These are phyloP conservation scores for Capsicum baccatum DNA, from an alignment of 257 asterid species.

Conservation along the genomic window DNA sequence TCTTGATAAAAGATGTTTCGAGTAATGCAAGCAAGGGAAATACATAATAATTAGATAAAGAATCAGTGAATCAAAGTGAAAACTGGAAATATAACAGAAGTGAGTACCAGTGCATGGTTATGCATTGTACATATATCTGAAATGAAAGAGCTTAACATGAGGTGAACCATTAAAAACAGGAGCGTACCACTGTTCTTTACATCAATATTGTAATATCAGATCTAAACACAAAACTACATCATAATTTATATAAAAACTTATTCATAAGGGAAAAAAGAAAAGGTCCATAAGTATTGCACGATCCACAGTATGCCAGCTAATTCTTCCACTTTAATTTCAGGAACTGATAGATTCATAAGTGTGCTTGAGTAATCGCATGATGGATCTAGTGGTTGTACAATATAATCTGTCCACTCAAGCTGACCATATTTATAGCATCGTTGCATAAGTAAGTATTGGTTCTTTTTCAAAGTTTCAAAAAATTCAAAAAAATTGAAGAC, in stretches of 20 bases:
- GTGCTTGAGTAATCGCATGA: not conserved
- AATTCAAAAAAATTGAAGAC: not conserved
- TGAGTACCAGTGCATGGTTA: not conserved
- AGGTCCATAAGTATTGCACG: not conserved
- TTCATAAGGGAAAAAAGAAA: not conserved
- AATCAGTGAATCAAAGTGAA: not conserved
- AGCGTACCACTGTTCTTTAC: not conserved
- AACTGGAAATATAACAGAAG: not conserved
- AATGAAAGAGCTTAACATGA: not conserved
- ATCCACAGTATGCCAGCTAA: not conserved
- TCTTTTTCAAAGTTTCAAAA: not conserved
- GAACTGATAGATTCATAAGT: not conserved
- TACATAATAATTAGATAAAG: not conserved
- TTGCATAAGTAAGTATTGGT: not conserved
- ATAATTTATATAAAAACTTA: not conserved
- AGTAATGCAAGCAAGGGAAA: too few species aligned
- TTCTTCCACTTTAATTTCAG: not conserved
- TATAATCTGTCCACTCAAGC: not conserved
- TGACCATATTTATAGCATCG: not conserved
- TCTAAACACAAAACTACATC: not conserved
- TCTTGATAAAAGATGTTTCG: not conserved
- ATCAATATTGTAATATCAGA: constrained; percentile 7
- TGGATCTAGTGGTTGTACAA: not conserved
- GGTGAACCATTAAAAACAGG: not conserved
- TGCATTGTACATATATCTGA: not conserved